phyloP scores from a whole-genome alignment of 495 filamentous ascomycete species.

The Lasiosphaeria hispida region DNA sequence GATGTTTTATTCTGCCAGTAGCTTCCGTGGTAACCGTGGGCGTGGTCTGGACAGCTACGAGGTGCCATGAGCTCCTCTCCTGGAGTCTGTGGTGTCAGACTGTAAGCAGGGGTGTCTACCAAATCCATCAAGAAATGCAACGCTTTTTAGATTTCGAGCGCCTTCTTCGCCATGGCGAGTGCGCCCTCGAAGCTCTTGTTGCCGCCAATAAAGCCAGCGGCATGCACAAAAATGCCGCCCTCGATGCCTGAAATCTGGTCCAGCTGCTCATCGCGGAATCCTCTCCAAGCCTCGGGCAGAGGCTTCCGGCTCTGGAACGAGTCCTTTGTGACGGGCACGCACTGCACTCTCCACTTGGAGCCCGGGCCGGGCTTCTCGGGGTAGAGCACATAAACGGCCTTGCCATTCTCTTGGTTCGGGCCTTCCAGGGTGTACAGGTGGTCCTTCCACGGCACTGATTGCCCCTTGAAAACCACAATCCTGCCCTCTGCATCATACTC shows the following conservation, averaged over 20 bases:
- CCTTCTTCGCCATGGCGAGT: conserved; percentile 77
- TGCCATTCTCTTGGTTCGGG: conserved; percentile 45
- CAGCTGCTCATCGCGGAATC: conserved; percentile 79
- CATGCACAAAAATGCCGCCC: conserved; percentile 89
- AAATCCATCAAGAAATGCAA: background rate
- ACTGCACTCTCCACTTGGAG: conserved; percentile 88
- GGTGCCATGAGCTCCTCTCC: no score
- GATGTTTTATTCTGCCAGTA: no score
- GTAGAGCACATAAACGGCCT: conserved; percentile 91
- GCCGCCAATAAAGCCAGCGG: conserved; percentile 92
- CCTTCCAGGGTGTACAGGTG: conserved; percentile 88
- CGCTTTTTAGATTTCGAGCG: conserved; percentile 34
- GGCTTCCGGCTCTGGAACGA: conserved; percentile 89
- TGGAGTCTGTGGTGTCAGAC: background rate
- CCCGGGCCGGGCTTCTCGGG: conserved; percentile 69
- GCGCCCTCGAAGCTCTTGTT: conserved; percentile 90
- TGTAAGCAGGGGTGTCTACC: background rate
- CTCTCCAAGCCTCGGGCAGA: conserved; percentile 87
- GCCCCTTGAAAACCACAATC: conserved; percentile 73
- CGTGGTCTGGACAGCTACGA: no score
- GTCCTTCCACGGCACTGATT: conserved; percentile 88
- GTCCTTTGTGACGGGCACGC: conserved; percentile 72
- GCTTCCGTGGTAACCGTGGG: no score
- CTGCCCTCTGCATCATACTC: conserved; percentile 70
- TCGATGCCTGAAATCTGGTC: conserved; percentile 67